A percentile compares a stretch with the other conserved stretches of the same genome.
These are phyloP conservation scores for Dacryopinax primogenitus DNA, from an alignment of 768 basidiomycete genomes.

Conservation along the genomic window DNA sequence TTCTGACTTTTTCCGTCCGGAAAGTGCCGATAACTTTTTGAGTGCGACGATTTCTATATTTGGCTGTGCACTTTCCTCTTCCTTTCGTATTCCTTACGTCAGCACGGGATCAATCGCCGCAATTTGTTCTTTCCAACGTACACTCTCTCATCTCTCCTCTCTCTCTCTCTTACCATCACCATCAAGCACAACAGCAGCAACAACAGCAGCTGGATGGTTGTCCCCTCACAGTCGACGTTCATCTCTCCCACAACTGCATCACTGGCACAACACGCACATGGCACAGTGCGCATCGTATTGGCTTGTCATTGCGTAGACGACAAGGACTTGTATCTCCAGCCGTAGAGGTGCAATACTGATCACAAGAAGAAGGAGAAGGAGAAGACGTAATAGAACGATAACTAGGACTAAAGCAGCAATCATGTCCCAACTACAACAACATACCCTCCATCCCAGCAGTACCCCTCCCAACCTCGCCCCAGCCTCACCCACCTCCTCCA, in stretches of 20 bases:
- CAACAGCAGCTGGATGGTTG: slow-evolving; percentile 2
- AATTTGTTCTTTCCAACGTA: too few species aligned
- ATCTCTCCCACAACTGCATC: neutral
- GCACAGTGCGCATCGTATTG: neutral
- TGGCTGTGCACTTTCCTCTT: too few species aligned
- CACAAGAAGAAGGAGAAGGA: neutral
- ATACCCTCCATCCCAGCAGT: neutral
- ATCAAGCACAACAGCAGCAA: neutral
- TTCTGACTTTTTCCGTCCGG: too few species aligned
- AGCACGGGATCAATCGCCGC: too few species aligned
- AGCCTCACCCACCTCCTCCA: neutral
- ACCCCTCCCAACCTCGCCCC: neutral
- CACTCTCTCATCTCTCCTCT: neutral
- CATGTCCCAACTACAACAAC: neutral
- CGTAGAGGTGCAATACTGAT: neutral
- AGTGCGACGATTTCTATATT: too few species aligned
- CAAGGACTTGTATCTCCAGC: neutral
- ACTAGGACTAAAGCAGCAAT: too few species aligned
- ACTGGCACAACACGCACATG: neutral
- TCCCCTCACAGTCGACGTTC: neutral
- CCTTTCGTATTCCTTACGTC: too few species aligned
- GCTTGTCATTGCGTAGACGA: neutral
- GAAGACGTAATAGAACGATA: neutral
- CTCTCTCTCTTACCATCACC: neutral
- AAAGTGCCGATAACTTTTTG: too few species aligned